phyloP scores from a whole-genome alignment of 306 rosid species.

The Pterocarpus santalinus region DNA sequence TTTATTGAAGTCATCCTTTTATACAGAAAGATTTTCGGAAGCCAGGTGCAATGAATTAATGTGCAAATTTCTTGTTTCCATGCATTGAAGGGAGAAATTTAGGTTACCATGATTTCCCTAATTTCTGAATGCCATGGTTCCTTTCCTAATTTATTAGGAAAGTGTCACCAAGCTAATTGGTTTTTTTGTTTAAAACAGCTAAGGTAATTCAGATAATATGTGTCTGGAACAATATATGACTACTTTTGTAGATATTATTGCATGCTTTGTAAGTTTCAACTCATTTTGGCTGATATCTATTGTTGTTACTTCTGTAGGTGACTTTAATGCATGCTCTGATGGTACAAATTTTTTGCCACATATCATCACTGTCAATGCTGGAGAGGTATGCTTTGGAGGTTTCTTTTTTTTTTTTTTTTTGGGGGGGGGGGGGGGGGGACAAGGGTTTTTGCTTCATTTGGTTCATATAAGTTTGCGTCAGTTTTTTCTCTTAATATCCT shows the following conservation, averaged over 20 bases:
- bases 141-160: not conserved
- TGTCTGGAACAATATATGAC: not conserved
- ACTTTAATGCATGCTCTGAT: constrained; percentile 55
- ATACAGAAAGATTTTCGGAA: constrained; percentile 14
- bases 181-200: not conserved
- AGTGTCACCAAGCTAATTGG: not conserved
- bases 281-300: constrained; percentile 32
- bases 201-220: not conserved
- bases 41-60: constrained; percentile 41
- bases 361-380: constrained; percentile 75
- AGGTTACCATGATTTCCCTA: constrained; percentile 24
- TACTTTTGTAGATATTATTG: constrained; percentile 2
- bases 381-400: constrained; percentile 72
- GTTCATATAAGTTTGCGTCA: not conserved
- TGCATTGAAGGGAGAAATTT: constrained; percentile 35
- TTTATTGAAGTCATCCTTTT: constrained; percentile 13
- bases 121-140: constrained; percentile 19
- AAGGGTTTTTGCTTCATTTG: constrained; percentile 30
- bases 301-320: constrained; percentile 59
- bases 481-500: not conserved
- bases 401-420: too few relatives aligned
- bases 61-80: constrained; percentile 39
- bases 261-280: constrained; percentile 9
- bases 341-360: constrained; percentile 86
- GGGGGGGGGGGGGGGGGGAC: not conserved